Conservation (phyloP, 2,329 filamentous ascomycete genomes). For the Pseudonectria foliicola region DNA sequence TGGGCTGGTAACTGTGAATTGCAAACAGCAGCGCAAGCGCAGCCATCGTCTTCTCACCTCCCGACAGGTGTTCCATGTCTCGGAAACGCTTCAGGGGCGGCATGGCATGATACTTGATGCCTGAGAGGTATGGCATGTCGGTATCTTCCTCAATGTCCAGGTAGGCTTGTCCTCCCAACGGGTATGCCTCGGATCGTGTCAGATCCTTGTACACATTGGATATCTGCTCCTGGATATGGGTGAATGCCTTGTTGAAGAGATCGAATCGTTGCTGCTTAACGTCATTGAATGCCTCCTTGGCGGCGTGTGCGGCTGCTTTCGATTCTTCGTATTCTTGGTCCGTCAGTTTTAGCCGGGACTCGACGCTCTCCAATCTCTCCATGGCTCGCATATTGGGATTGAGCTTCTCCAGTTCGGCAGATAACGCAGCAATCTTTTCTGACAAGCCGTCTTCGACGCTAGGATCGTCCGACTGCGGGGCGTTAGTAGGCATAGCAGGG, state of each 20-base stretch:
- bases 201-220: conserved; percentile 91
- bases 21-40: conserved; percentile 94
- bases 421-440: conserved; percentile 68
- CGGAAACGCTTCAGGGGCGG: conserved; percentile 95
- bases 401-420: conserved; percentile 80
- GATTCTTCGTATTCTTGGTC: conserved; percentile 88
- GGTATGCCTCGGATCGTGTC: conserved; percentile 83
- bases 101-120: conserved; percentile 98
- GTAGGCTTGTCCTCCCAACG: conserved; percentile 82
- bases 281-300: conserved; percentile 76
- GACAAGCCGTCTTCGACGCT: conserved; percentile 68
- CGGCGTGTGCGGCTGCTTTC: conserved; percentile 62
- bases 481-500: conserved; percentile 20
- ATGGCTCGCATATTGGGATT: conserved; percentile 95
- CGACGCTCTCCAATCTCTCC: conserved; percentile 81
- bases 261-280: conserved; percentile 79
- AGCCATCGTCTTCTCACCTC: conserved; percentile 98
- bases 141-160: conserved; percentile 89
- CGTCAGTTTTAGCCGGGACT: conserved; percentile 72
- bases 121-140: conserved; percentile 91
- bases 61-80: conserved; percentile 97
- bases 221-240: conserved; percentile 92
- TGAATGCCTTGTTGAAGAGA: conserved; percentile 91
- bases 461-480: conserved; percentile 55
- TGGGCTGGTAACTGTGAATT: conserved; percentile 92